Evolutionary conservation across 23 red algal genomes (phyloP).

Genomic region (Cyanidioschyzon merolae): DNA sequence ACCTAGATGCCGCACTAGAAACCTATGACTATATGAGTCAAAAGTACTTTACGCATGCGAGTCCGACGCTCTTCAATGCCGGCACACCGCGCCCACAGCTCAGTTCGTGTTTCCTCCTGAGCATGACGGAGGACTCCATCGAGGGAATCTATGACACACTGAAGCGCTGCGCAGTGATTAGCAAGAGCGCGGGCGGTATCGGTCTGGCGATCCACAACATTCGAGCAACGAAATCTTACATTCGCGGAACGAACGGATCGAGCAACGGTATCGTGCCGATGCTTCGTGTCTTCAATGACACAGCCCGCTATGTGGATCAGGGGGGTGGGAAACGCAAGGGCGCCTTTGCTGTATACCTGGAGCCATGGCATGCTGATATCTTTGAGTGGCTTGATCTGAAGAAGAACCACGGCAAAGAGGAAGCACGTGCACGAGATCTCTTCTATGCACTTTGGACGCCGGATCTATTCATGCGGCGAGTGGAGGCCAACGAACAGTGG

Average conservation of each 20-base stretch:
- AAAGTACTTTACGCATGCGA: slow-evolving; percentile 97
- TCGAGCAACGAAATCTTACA: slow-evolving; percentile 72
- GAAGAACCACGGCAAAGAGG: slow-evolving; percentile 99
- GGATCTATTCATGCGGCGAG: slow-evolving; percentile 90
- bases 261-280: slow-evolving; percentile 97
- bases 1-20: slow-evolving; percentile 65
- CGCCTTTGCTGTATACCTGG: slow-evolving; percentile 93
- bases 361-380: slow-evolving; percentile 98
- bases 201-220: slow-evolving; percentile 85
- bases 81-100: slow-evolving; percentile 89
- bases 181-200: slow-evolving; percentile 90
- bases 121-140: slow-evolving; percentile 95
- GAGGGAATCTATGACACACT: slow-evolving; percentile 99
- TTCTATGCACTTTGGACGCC: slow-evolving; percentile 97
- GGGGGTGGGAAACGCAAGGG: slow-evolving; percentile 98
- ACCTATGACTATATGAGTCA: slow-evolving; percentile 81
- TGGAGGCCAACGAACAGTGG: slow-evolving; percentile 70
- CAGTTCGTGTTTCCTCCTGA: slow-evolving; percentile 91
- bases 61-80: slow-evolving; percentile 91
- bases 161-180: slow-evolving; percentile 96
- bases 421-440: slow-evolving; percentile 81
- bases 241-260: slow-evolving; percentile 95
- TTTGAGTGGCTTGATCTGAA: slow-evolving; percentile 94
- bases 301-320: slow-evolving; percentile 97
- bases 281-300: slow-evolving; percentile 98